Percentiles rank a stretch among this genome's conserved stretches.
phyloP scores from a whole-genome alignment of 108 stramenopile species.

The Pseudonitzschia pungens region DNA sequence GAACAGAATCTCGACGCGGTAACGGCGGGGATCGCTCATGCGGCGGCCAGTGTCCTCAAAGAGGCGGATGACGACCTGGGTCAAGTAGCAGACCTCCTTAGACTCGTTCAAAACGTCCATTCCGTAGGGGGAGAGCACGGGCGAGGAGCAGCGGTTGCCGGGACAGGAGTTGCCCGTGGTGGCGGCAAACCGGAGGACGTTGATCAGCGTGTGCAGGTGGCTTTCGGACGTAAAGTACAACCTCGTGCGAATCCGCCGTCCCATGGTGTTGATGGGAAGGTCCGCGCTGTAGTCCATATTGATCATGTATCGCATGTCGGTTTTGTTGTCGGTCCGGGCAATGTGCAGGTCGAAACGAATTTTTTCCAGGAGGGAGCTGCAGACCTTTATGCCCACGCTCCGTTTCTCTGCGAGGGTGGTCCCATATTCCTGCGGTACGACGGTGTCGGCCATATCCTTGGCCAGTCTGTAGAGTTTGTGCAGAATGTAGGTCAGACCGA shows the following conservation, averaged over 20 bases:
- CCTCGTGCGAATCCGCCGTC: constrained; percentile 94
- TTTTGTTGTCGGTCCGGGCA: constrained; percentile 85
- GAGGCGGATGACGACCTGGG: constrained; percentile 94
- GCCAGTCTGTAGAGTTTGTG: constrained; percentile 88
- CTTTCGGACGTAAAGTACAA: constrained; percentile 97
- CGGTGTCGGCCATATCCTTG: constrained; percentile 90
- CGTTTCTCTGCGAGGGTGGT: constrained; percentile 83
- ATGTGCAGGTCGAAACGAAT: constrained; percentile 89
- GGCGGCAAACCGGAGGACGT: constrained; percentile 87
- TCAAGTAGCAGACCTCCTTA: constrained; percentile 94
- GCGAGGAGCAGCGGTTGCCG: not conserved
- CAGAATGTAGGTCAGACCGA: constrained; percentile 74
- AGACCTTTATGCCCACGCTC: constrained; percentile 89
- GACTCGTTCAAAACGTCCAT: constrained; percentile 60
- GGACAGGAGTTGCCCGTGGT: constrained; percentile 33
- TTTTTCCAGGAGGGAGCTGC: constrained; percentile 91
- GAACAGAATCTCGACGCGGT: constrained; percentile 85
- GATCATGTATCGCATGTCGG: constrained; percentile 94
- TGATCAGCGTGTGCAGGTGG: constrained; percentile 94
- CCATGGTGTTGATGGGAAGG: constrained; percentile 93
- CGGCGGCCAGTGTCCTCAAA: constrained; percentile 86
- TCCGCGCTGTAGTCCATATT: constrained; percentile 92
- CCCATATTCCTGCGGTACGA: constrained; percentile 98
- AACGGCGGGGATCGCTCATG: constrained; percentile 72
- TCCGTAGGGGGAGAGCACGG: constrained; percentile 57